Base-by-base conservation (phyloP, 805 yeast species). In the Kluyveromyces starmeri region DNA sequence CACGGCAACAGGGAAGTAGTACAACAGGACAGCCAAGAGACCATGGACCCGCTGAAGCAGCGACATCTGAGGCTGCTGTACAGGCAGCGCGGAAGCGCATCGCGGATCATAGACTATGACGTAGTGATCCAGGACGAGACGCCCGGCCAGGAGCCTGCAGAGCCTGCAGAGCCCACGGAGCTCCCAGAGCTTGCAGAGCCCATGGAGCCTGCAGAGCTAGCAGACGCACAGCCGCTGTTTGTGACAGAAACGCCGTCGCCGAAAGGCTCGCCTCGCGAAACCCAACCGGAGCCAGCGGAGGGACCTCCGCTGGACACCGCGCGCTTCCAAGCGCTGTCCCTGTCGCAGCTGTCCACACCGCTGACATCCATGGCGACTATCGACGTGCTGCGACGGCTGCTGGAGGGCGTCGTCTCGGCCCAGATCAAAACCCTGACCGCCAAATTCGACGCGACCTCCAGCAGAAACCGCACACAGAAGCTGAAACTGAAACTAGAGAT, bases 21-120 rank as follows among this genome's bases (percentile, higher is more conserved):
- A n/a, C n/a, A n/a, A n/a, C n/a, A n/a, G n/a, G n/a, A n/a, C n/a
- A n/a, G n/a, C n/a, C n/a, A n/a, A n/a, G n/a, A n/a, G n/a, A 15
- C 5, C 11, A 30, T 30, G 33, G 33, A 30, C n/a, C 17, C 16
- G 11, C 16, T 30, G 33, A 21, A 12, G 25, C 33, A 30, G 9
- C 33, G 61, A 32, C 45, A 48, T 16, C 46, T 53, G 21, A 51
- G 47, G 41, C 42, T 50, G 12, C 40, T 54, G 34, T 48, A 46
- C 18, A 42, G 61, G 27, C 59, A 53, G 43, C 40, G 61, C 14
- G 61, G 61, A 11, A 51, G 54, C 24, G 51, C 47, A 18, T 43
- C 45, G 21, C 42, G 57, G 24, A 48, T 33, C 24, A 44, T 46
- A 9, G 47, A 39, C 4, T 54, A 51, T 14, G 38, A 32, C 22